Percentiles rank a stretch among this genome's conserved stretches.
phyloP scores from a whole-genome alignment of 192 early-diverging fungal species.

The Geranomyces variabilis region DNA sequence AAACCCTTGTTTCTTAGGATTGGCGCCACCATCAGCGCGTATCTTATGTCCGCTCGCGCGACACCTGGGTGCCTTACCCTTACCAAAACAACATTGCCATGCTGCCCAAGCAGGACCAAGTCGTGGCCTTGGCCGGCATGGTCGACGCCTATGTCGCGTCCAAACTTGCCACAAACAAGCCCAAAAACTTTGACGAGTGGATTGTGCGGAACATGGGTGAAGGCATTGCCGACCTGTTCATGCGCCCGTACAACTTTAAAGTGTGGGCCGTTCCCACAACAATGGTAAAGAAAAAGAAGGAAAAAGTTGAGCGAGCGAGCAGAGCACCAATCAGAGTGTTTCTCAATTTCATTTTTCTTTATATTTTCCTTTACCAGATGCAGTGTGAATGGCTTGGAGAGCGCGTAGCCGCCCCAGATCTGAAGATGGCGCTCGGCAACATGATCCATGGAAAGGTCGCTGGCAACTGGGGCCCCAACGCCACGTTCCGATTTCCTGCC shows the following conservation, averaged over 20 bases:
- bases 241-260: conserved; percentile 48
- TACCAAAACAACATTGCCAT: conserved; percentile 47
- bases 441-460: conserved; percentile 33
- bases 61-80: conserved; percentile 42
- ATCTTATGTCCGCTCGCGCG: conserved; percentile 38
- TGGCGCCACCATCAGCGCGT: conserved; percentile 42
- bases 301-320: too few species aligned
- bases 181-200: conserved; percentile 47
- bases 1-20: conserved; percentile 24
- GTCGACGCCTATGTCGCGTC: conserved; percentile 33
- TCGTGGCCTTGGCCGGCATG: conserved; percentile 36
- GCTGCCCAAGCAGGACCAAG: conserved; percentile 41
- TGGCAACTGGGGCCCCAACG: conserved; percentile 45
- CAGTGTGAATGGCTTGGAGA: conserved; percentile 45
- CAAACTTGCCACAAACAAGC: conserved; percentile 9
- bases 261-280: conserved; percentile 42
- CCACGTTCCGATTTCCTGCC: conserved; percentile 40
- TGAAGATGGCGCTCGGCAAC: conserved; percentile 32
- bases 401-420: conserved; percentile 42
- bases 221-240: conserved; percentile 43
- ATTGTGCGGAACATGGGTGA: conserved; percentile 45
- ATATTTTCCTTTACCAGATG: conserved; percentile 22
- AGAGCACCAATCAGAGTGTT: too few species aligned
- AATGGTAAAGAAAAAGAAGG: conserved; percentile 12
- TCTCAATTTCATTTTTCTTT: too few species aligned